These are phyloP conservation scores for Croton laevigatus DNA, from an alignment of 441 rosid species.

Conservation along the genomic window DNA sequence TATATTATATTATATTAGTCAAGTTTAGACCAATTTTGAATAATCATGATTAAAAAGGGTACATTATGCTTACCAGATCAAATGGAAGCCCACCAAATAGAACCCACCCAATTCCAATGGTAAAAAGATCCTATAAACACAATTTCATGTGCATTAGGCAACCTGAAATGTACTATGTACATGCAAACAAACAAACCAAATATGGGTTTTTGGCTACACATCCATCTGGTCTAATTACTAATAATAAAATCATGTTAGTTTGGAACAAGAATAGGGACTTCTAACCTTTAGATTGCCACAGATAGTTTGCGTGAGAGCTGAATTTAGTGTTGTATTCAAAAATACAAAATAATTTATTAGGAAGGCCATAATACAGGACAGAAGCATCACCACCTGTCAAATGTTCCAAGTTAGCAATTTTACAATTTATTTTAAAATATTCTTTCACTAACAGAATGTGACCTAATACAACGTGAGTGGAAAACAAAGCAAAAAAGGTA, in stretches of 20 bases:
- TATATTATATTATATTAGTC: not conserved
- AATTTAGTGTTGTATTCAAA: slow-evolving; percentile 86
- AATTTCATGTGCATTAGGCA: not conserved
- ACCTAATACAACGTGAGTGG: not conserved
- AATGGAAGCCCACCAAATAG: slow-evolving; percentile 92
- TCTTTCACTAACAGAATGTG: not conserved
- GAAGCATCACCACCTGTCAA: slow-evolving; percentile 2
- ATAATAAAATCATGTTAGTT: not conserved
- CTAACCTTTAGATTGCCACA: slow-evolving; percentile 82
- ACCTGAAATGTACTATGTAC: not conserved
- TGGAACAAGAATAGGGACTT: not conserved
- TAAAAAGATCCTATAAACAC: slow-evolving; percentile 58
- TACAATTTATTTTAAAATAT: not conserved
- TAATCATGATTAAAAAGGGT: not conserved
- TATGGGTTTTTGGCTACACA: not conserved
- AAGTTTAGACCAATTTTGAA: not conserved
- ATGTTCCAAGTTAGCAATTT: not conserved
- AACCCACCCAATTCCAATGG: slow-evolving; percentile 84
- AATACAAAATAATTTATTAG: slow-evolving; percentile 84
- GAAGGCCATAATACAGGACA: slow-evolving; percentile 51
- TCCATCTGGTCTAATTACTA: not conserved
- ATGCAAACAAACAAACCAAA: not conserved
- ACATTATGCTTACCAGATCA: slow-evolving; percentile 56
- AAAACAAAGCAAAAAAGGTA: not conserved
- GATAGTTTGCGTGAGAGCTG: slow-evolving; percentile 79